Evolutionary conservation across 345 rosid genomes (phyloP), one percentile per base, ranked within the genome.

Genomic region (Triadica sebifera): DNA sequence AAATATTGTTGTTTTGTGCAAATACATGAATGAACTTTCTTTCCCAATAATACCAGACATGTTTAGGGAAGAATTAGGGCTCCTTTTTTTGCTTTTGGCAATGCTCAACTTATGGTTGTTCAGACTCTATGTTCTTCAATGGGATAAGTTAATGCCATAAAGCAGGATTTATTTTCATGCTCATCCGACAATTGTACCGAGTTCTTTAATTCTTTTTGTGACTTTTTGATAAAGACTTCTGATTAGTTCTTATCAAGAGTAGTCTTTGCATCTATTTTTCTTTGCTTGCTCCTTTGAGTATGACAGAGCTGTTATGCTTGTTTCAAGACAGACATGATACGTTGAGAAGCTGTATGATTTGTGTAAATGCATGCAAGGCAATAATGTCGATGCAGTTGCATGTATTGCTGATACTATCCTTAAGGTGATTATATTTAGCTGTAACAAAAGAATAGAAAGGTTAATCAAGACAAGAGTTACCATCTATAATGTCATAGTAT

Each of bases 1-100:
- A 74, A 80, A 75, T 63, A 76, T 64, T 81, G 70, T 73, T 84
- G 69, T 58, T 72, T 29, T 29, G 68, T 68, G 80, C 66, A 79
- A 79, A 69, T 69, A 67, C 81, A 73, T 70, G 81, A 75, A 77
- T 79, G 76, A 70, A 80, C 67, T 43, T 79, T 70, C 76, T 43
- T 86, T 77, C 77, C 71, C 71, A 90, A 87, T 85, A 84, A 84
- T 75, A 65, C 82, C 69, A 71, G 74, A 84, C 77, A 58, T 75
- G 75, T 78, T 55, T 72, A 70, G 82, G 72, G 70, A 76, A 79
- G 81, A 56, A 57, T 52, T 29, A 65, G 77, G 70, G 72, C 73
- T 57, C 67, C 49, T 15, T 71, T 29, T 65, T 82, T 39, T 61
- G 63, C 70, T 72, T 62, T 53, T 25, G 52, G n/a, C 37, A 24